Percentiles rank a stretch among this genome's conserved stretches.
Evolutionary conservation across 805 yeast genomes (phyloP).

Genomic region (Saturnispora ahearnii): DNA sequence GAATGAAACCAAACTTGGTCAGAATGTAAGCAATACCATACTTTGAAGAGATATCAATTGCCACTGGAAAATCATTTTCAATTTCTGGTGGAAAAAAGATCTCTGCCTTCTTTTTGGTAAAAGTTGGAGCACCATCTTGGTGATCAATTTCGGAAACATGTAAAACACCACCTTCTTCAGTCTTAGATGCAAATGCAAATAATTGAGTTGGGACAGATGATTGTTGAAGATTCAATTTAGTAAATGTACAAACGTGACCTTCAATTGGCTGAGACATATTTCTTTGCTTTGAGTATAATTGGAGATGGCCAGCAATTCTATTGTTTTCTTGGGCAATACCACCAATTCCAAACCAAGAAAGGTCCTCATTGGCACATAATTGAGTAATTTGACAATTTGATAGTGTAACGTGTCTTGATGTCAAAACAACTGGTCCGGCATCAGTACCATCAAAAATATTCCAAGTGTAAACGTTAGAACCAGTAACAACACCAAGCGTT

Average conservation of each 20-base stretch:
- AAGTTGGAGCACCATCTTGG: conserved; percentile 71
- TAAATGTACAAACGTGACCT: conserved; percentile 93
- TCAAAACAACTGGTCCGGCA: conserved; percentile 70
- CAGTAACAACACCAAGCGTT: conserved; percentile 77
- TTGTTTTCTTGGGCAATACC: conserved; percentile 94
- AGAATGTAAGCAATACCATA: conserved; percentile 83
- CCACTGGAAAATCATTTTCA: conserved; percentile 90
- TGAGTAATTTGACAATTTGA: conserved; percentile 82
- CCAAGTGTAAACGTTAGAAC: conserved; percentile 68
- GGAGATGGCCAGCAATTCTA: conserved; percentile 92
- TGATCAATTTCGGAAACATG: conserved; percentile 96
- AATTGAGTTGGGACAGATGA: conserved; percentile 73
- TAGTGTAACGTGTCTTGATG: conserved; percentile 76
- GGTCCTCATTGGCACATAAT: conserved; percentile 68
- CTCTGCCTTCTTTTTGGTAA: conserved; percentile 82
- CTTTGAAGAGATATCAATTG: conserved; percentile 74
- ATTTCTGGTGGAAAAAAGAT: conserved; percentile 97
- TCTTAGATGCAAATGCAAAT: conserved; percentile 87
- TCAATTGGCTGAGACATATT: conserved; percentile 94
- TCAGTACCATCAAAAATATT: conserved; percentile 74
- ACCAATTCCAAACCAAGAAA: conserved; percentile 89
- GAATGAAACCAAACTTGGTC: conserved; percentile 95
- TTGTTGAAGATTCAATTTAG: conserved; percentile 64
- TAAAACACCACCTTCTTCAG: conserved; percentile 73
- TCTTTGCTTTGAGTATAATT: conserved; percentile 79